Percentiles rank a stretch among this genome's conserved stretches.
These are phyloP conservation scores for Polyplosphaeria fusca DNA, from an alignment of 495 filamentous ascomycete genomes.

Conservation along the genomic window DNA sequence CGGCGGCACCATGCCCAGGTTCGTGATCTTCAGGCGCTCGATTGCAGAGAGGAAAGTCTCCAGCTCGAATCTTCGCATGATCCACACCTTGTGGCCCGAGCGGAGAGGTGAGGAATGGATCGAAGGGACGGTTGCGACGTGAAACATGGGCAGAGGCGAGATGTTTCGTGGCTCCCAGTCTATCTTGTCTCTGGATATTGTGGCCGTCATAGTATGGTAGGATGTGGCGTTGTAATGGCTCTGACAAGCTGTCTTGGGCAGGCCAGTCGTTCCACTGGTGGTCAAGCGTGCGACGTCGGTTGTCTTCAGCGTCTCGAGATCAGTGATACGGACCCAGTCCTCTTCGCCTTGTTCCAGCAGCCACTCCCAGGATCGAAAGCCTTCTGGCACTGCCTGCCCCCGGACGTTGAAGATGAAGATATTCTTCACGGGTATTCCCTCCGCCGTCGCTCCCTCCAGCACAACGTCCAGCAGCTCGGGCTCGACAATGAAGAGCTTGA, in stretches of 20 bases:
- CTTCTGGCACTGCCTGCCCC: conserved; percentile 6
- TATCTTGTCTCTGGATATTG: neutral
- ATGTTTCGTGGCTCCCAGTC: neutral
- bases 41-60: conserved; percentile 48
- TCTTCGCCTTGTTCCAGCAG: conserved; percentile 21
- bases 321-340: conserved; percentile 12
- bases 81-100: conserved; percentile 41
- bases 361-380: conserved; percentile 12
- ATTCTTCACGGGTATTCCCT: conserved; percentile 6
- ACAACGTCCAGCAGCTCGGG: conserved; percentile 16
- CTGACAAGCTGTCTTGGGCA: conserved; percentile 39
- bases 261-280: conserved; percentile 47
- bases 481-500: conserved; percentile 46
- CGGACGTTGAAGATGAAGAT: conserved; percentile 36
- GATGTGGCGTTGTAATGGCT: neutral
- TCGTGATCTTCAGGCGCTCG: conserved; percentile 53
- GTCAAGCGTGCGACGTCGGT: neutral
- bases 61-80: conserved; percentile 61
- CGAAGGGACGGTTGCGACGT: conserved; percentile 45
- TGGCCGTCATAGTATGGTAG: neutral
- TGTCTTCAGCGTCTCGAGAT: neutral
- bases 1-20: conserved; percentile 55
- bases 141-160: conserved; percentile 57
- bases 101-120: conserved; percentile 4
- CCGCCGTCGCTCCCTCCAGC: neutral